Evolutionary conservation across 129 eudicot genomes (phyloP), one percentile per base, ranked within the genome.

Genomic region (Pulicaria dysenterica): DNA sequence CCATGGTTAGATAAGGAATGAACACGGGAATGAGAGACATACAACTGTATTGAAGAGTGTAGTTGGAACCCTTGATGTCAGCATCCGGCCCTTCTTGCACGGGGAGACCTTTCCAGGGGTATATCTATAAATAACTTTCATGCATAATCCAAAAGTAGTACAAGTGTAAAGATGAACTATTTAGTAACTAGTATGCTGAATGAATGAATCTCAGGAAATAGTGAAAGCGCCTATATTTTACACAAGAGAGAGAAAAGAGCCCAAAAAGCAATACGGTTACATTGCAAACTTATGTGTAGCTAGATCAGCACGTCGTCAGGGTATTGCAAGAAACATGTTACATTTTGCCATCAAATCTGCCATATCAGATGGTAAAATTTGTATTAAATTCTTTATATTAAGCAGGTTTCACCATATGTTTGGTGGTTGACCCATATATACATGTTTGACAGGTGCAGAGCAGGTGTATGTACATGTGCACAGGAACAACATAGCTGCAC

Each of bases 91-190:
- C 61, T 81, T 92, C 77, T 73, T 88, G 76, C 89, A 83, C 1
- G 91, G 95, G 57, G 89, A 85, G 73, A 73, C 86, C 42, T 92
- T 86, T 76, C 96, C 98, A 38, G 96, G 91, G 98, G 97, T 91
- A 81, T 76, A 46, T 38, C 12, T 36, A 36, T 46, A 73, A 72
- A 47, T 11, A 39, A 24, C 11, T 81, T 55, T 80, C 7, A 50
- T 70, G 58, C 49, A 74, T 58, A 72, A 62, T 41, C 44, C 34
- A 5, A 37, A 67, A 24, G 31, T 24, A 24, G 63, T 73, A 14
- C 6, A 65, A 45, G 57, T 70, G 69, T 40, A 37, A 19, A 36
- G 38, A 36, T 74, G 54, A 31, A 59, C 67, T 61, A 41, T 59
- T 68, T 36, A 73, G 4, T 5, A 41, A 68, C 73, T 36, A 73